Evolutionary conservation across 116 monocot genomes (phyloP).

Genomic region (Papilionanthe hybrid): DNA sequence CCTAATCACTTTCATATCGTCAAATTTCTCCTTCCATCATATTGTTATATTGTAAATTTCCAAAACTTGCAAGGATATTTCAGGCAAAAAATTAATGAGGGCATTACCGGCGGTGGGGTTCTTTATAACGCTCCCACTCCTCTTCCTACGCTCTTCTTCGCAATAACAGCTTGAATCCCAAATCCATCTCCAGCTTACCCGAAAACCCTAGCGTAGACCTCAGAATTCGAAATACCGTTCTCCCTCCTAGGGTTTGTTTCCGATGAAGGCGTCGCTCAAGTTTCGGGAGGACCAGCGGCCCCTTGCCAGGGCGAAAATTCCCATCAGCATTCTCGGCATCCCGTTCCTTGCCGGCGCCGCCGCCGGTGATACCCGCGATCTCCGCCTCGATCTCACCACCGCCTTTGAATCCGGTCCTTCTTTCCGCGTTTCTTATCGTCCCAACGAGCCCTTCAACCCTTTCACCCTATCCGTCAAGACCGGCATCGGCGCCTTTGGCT

Average conservation of each 20-base stretch:
- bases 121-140: no score
- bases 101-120: no score
- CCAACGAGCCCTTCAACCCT: slow-evolving; percentile 52
- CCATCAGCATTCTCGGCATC: slow-evolving; percentile 64
- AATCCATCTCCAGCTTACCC: not conserved
- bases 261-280: slow-evolving; percentile 90
- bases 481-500: slow-evolving; percentile 66
- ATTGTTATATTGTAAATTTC: no score
- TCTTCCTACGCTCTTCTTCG: not conserved
- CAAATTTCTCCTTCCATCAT: no score
- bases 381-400: slow-evolving; percentile 70
- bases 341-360: slow-evolving; percentile 51
- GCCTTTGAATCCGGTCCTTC: slow-evolving; percentile 63
- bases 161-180: not conserved
- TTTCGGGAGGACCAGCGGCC: slow-evolving; percentile 64
- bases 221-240: no score
- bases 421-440: slow-evolving; percentile 69
- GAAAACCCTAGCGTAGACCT: no score
- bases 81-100: not conserved
- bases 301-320: slow-evolving; percentile 54
- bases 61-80: not conserved
- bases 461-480: slow-evolving; percentile 59
- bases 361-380: slow-evolving; percentile 52
- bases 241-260: not conserved
- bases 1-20: no score